phyloP scores from a whole-genome alignment of 768 basidiomycete species.

The Kwoniella botswanensis region DNA sequence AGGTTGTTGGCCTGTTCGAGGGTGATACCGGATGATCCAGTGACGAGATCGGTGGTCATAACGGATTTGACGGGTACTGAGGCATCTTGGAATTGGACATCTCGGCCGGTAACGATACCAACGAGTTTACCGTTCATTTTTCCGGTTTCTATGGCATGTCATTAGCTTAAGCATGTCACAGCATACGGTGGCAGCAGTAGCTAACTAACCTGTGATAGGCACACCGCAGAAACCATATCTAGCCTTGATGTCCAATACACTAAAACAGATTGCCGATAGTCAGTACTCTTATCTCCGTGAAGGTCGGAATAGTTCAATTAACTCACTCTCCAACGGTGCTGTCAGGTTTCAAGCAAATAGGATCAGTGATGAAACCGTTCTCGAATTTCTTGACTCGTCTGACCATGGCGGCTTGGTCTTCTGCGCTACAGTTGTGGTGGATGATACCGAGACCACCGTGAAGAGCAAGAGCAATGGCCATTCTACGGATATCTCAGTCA shows the following conservation, averaged over 20 bases:
- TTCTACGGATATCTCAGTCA: constrained; percentile 26
- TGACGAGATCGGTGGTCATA: constrained; percentile 89
- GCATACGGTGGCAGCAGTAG: not conserved
- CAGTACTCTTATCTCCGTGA: not conserved
- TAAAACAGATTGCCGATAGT: constrained; percentile 21
- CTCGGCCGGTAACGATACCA: constrained; percentile 94
- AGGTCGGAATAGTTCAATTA: not conserved
- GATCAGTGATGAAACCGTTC: constrained; percentile 97
- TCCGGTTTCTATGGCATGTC: constrained; percentile 65
- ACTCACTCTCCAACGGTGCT: constrained; percentile 73
- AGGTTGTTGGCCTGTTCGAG: constrained; percentile 90
- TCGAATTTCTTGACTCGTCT: constrained; percentile 97
- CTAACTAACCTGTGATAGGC: constrained; percentile 73
- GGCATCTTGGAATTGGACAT: constrained; percentile 86
- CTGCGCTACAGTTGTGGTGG: constrained; percentile 81
- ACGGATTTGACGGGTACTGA: constrained; percentile 72
- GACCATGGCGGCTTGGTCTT: constrained; percentile 93
- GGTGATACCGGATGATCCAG: constrained; percentile 84
- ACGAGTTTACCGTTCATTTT: constrained; percentile 85
- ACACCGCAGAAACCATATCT: constrained; percentile 93
- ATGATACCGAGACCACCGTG: constrained; percentile 97
- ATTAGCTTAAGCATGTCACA: constrained; percentile 53
- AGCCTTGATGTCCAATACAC: constrained; percentile 87
- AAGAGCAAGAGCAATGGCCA: constrained; percentile 64
- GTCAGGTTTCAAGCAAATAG: constrained; percentile 80